Conservation (phyloP, 139 green algal species). For the Coelastrella sp. region DNA sequence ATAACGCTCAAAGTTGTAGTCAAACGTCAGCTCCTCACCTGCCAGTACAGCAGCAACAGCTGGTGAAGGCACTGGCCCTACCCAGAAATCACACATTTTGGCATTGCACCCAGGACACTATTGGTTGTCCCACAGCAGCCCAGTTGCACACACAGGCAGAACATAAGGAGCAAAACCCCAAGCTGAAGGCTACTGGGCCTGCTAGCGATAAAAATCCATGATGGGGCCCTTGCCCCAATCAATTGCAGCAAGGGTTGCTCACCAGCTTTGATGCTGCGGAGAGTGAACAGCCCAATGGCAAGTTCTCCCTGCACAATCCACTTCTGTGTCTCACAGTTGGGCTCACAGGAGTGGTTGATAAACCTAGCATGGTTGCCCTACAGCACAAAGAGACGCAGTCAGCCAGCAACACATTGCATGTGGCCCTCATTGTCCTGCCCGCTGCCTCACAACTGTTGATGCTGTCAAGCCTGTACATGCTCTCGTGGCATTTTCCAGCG, state of each 20-base stretch:
- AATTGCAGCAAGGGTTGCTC: neutral
- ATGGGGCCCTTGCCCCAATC: too few relatives aligned
- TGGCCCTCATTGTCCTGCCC: too few relatives aligned
- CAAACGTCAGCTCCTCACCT: constrained; percentile 96
- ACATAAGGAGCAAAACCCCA: neutral
- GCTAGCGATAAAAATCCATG: neutral
- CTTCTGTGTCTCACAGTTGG: constrained; percentile 99
- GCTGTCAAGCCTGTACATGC: too few relatives aligned
- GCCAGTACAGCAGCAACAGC: neutral
- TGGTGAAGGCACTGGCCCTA: neutral
- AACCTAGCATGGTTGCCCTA: constrained; percentile 96
- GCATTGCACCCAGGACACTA: too few relatives aligned
- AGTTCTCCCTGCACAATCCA: constrained; percentile 97
- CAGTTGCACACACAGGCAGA: too few relatives aligned
- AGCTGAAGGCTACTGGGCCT: neutral
- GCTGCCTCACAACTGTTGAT: too few relatives aligned
- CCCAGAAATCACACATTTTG: too few relatives aligned
- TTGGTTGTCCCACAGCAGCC: too few relatives aligned
- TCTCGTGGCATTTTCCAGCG: too few relatives aligned
- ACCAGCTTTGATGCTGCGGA: constrained; percentile 54
- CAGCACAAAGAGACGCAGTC: neutral
- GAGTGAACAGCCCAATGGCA: constrained; percentile 94
- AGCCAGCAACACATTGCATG: too few relatives aligned
- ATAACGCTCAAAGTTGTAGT: constrained; percentile 99
- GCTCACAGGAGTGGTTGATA: constrained; percentile 98